Evolutionary conservation across 2,329 filamentous ascomycete genomes (phyloP), one percentile per base, ranked within the genome.

Genomic region (Cladosporium austrohemisphaericum): DNA sequence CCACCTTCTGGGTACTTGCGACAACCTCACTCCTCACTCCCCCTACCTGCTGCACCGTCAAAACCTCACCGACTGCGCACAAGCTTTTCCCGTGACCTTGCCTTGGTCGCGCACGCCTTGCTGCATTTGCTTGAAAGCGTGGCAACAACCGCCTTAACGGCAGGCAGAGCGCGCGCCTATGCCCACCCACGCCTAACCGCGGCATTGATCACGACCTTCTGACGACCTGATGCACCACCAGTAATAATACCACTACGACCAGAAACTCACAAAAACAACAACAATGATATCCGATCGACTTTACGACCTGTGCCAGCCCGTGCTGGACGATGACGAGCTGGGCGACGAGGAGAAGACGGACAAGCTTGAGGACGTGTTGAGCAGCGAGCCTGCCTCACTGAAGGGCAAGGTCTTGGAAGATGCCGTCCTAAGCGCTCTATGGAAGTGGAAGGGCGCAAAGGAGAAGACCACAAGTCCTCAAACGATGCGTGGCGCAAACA

Each of bases 291-390:
- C 91, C 61, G 92, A 97, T 76, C 84, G 91, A 60, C 83, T 92
- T 49, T 95, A 94, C 75, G 90, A 96, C 61, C 80, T 93, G 63
- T 95, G 90, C 69, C 81, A 94, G 66, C 88, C 89, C 45, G 81
- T 96, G 65, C 80, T 98, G 56, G 84, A 93, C 73, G 85, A 96
- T 71, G 73, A 82, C 51, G 76, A 78, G 49, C 77, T 95, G 54
- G 88, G 95, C 61, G 93, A 97, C 56, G 93, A 98, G 71, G 92
- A 96, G 65, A 95, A 93, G 76, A 92, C 88, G 41, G 92, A 97
- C 70, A 87, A 81, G 71, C 77, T 96, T 46, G 91, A 96, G 72
- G 86, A 90, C 57, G 77, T 96, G 46, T 76, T 97, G 61, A 85
- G 83, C 69, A 84, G 83, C 59, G 83, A 91, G 71, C 90, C 89